Base-by-base conservation (phyloP, 129 eudicot species). In the Solidago caesia region DNA sequence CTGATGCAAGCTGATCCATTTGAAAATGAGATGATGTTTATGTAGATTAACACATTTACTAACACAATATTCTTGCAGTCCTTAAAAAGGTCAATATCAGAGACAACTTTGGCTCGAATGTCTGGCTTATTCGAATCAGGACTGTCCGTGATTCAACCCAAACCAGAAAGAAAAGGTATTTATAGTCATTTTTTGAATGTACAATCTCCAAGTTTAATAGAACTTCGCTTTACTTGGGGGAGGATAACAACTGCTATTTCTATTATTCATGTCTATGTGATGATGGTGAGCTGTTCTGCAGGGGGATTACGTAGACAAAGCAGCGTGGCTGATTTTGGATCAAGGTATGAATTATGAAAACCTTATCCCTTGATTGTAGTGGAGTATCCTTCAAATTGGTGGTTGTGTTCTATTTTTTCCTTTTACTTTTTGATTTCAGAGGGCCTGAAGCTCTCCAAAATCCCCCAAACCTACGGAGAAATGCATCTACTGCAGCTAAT, bases 221-320 rank as follows among this genome's bases (percentile, higher is more conserved):
- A 33, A 15, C 15, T 33, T 27, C 16, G 29, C 15, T 21, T 45
- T 67, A 45, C 16, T 21, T 44, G 42, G 53, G 5, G 41, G 25
- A 2, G 41, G 39, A 58, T 58, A 58, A 15, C n/a, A 8, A 10
- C 11, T 11, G 41, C 44, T 39, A 62, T 68, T 21, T 46, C 3
- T 51, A 8, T 26, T 78, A 49, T 63, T 46, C 7, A 7, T 29
- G 26, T 43, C 25, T 21, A 60, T 62, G 71, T 75, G 51, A 75
- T 45, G 51, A 74, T 62, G 65, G 57, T 47, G 33, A 51, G 21
- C 14, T 69, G 57, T 70, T 79, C 39, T 84, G 79, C 83, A 93
- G 98, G 88, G 68, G 57, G 87, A 27, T 71, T 93, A 57, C 91
- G 96, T 33, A 87, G 98, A 77, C 97, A 90, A 70, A 85, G 97